Evolutionary conservation across 2,329 filamentous ascomycete genomes (phyloP).

Genomic region (Pyrenophora seminiperda): DNA sequence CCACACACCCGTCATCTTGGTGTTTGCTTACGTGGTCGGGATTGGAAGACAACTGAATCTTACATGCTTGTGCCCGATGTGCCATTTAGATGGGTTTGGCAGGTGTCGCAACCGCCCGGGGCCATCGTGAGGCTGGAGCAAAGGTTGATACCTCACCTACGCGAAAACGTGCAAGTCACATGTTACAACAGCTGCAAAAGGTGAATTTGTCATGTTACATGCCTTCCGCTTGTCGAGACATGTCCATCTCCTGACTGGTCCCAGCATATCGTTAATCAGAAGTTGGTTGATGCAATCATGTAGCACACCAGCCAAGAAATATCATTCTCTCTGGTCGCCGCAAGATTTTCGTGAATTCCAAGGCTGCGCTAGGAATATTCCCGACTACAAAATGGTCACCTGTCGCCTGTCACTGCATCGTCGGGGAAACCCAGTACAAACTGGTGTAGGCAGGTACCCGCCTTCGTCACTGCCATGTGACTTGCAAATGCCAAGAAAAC

Average conservation of each 20-base stretch:
- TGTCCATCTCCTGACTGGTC: not conserved
- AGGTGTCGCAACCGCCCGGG: not conserved
- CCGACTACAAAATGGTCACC: too few species aligned
- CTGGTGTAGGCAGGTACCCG: constrained; percentile 27
- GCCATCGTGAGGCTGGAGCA: too few species aligned
- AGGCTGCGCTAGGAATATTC: too few species aligned
- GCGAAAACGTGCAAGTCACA: not conserved
- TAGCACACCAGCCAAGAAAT: too few species aligned
- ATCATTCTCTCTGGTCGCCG: too few species aligned
- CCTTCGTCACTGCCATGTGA: constrained; percentile 22
- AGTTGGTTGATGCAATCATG: too few species aligned
- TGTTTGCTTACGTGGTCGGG: constrained; percentile 12
- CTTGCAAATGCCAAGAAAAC: constrained; percentile 17
- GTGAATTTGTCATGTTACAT: too few species aligned
- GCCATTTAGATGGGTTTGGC: not conserved
- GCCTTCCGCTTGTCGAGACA: not conserved
- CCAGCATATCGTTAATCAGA: too few species aligned
- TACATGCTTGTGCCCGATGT: not conserved
- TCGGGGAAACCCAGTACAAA: constrained; percentile 2
- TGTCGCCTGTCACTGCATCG: too few species aligned
- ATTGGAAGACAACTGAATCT: not conserved
- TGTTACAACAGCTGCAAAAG: too few species aligned
- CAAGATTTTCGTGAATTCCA: too few species aligned
- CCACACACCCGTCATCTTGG: not conserved
- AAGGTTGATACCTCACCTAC: too few species aligned